These are phyloP conservation scores for Agastache rugosa DNA, from an alignment of 257 asterid genomes.

Conservation along the genomic window DNA sequence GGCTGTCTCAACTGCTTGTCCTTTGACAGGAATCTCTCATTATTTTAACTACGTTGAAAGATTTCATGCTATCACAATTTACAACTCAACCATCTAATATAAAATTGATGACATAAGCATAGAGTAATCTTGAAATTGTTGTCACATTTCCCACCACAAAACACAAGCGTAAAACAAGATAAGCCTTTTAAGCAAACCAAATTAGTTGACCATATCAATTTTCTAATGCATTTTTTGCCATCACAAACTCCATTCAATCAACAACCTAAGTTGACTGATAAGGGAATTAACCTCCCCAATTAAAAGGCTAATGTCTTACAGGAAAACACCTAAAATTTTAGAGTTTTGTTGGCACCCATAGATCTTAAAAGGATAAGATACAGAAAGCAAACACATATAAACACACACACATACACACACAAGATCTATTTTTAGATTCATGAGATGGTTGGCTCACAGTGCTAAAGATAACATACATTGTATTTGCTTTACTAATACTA, in stretches of 20 bases:
- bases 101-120: slow-evolving; percentile 47
- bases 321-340: slow-evolving; percentile 9
- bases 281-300: slow-evolving; percentile 21
- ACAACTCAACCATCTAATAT: slow-evolving; percentile 41
- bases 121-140: slow-evolving; percentile 45
- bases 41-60: slow-evolving; percentile 47
- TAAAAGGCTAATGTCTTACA: slow-evolving; percentile 17
- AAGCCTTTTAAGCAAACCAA: slow-evolving; percentile 44
- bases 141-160: slow-evolving; percentile 46
- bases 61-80: slow-evolving; percentile 53
- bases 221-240: slow-evolving; percentile 21
- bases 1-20: slow-evolving; percentile 64
- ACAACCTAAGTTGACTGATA: slow-evolving; percentile 21
- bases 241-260: slow-evolving; percentile 26
- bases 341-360: slow-evolving; percentile 26
- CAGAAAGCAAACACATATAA: not conserved
- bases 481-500: slow-evolving; percentile 14
- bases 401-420: not conserved
- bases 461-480: slow-evolving; percentile 18
- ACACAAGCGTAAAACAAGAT: slow-evolving; percentile 58
- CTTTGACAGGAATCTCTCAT: slow-evolving; percentile 62
- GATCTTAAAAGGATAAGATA: slow-evolving; percentile 35
- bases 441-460: not conserved
- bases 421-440: slow-evolving; percentile 40
- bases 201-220: slow-evolving; percentile 30